Base-by-base conservation (phyloP, 768 basidiomycete species). In the Boletus rubropictus region DNA sequence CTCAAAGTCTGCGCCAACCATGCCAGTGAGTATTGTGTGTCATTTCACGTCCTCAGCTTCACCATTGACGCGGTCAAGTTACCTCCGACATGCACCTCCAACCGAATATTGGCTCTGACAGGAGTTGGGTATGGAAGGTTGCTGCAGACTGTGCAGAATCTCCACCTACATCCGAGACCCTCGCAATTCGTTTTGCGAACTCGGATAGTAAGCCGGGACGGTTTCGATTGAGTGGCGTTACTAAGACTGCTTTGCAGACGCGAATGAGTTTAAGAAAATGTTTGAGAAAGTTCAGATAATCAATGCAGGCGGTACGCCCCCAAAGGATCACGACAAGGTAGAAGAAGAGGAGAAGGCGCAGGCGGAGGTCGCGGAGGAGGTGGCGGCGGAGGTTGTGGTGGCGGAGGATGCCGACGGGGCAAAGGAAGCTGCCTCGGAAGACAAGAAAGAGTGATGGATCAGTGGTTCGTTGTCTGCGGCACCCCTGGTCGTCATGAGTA, bases 1-100 rank as follows among this genome's bases (percentile, higher is more conserved):
- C 78, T 92, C 70, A 98, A 99, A 71, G 94, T 98, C 71, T 98
- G 96, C 70, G 96, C 96, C 48, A 99, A 99, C 75, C 96, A 98
- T 72, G 71, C 81, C 55, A 82, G 96, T 97, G 61, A 72, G 76
- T 70, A 10, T 39, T n/a, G 41, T 12, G 21, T 29, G 31, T 42
- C 36, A 17, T 27, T 36, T 21, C 20, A 44, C 11, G 20, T 33
- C 46, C 28, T n/a, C 18, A 36, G 11, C 8, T 11, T 34, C n/a
- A 37, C 43, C 53, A 15, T 55, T 51, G 18, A 38, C 24, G 32
- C 29, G 46, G 31, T 42, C 27, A 57, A 97, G 95, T 98, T 65
- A 71, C 88, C 21, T 51, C 76, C 34, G 93, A 96, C 55, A 98
- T 98, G 91, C 81, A 73, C 58, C 84, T 99, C 56, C 91, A 95